Percentiles rank a stretch among this genome's conserved stretches.
These are phyloP conservation scores for Podaxis pistillaris DNA, from an alignment of 768 basidiomycete genomes.

Conservation along the genomic window DNA sequence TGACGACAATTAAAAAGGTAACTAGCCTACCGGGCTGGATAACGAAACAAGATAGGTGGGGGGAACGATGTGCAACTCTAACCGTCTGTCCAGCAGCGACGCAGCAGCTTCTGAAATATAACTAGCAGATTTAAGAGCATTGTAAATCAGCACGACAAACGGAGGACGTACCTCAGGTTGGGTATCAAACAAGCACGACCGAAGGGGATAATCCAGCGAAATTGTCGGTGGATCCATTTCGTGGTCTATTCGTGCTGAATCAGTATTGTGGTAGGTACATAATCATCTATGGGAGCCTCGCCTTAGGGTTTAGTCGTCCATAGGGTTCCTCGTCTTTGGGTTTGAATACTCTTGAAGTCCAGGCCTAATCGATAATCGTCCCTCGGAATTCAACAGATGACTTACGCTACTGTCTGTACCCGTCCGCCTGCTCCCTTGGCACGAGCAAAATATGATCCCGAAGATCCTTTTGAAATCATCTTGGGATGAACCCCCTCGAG, in stretches of 20 bases:
- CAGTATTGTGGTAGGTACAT: background rate
- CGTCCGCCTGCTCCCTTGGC: constrained; percentile 66
- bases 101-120: constrained; percentile 91
- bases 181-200: constrained; percentile 88
- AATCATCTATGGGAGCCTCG: constrained; percentile 20
- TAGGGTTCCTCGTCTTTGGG: constrained; percentile 92
- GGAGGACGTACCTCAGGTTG: constrained; percentile 63
- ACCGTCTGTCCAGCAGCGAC: constrained; percentile 73
- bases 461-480: constrained; percentile 87
- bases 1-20: background rate
- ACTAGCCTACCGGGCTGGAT: constrained; percentile 62
- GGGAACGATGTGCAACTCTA: constrained; percentile 80
- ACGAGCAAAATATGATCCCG: constrained; percentile 90
- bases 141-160: background rate
- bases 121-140: constrained; percentile 33
- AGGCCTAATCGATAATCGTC: background rate
- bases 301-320: constrained; percentile 85
- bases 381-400: constrained; percentile 12
- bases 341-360: constrained; percentile 71
- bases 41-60: constrained; percentile 81
- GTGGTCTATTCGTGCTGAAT: constrained; percentile 52
- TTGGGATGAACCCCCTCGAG: constrained; percentile 81
- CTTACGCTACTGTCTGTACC: constrained; percentile 80
- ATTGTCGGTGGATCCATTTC: constrained; percentile 88
- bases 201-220: constrained; percentile 88